phyloP scores from a whole-genome alignment of 768 basidiomycete species.

The Boletus reticulatus region DNA sequence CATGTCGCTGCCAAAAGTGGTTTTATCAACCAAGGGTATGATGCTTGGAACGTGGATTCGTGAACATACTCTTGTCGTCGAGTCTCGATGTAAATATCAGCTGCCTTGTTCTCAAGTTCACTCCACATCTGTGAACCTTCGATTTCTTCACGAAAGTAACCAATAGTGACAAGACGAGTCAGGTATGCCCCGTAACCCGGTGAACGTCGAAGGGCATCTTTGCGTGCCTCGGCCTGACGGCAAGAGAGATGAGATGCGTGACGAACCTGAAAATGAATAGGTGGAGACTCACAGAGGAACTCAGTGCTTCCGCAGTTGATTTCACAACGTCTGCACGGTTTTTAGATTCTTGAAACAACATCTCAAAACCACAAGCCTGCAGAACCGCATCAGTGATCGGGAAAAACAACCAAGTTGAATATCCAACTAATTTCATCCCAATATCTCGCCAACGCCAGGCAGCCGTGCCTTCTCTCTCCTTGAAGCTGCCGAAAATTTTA shows the following conservation, averaged over 20 bases:
- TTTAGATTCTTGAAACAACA: constrained; percentile 87
- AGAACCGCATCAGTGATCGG: background rate
- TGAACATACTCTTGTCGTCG: constrained; percentile 64
- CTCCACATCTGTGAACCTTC: constrained; percentile 81
- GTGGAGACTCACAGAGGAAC: constrained; percentile 46
- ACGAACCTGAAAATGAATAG: background rate
- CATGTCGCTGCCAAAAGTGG: constrained; percentile 41
- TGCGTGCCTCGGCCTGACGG: constrained; percentile 57
- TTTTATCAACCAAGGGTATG: constrained; percentile 1
- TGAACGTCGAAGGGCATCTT: constrained; percentile 65
- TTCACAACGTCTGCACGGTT: constrained; percentile 43
- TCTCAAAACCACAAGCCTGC: constrained; percentile 94
- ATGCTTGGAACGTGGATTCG: background rate
- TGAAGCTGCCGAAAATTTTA: constrained; percentile 78
- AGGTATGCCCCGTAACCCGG: constrained; percentile 72
- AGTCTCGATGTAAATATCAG: constrained; percentile 57
- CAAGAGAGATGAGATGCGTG: background rate
- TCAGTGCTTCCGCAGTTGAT: constrained; percentile 34
- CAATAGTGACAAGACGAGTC: constrained; percentile 54
- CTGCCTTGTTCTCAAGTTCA: constrained; percentile 68
- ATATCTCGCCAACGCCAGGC: constrained; percentile 81
- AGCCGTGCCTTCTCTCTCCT: constrained; percentile 56
- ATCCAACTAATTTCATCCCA: constrained; percentile 88
- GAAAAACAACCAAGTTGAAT: background rate
- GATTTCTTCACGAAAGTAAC: constrained; percentile 78